These are phyloP conservation scores for Carex kokanica DNA, from an alignment of 176 grass and related monocot genomes.

Conservation along the genomic window DNA sequence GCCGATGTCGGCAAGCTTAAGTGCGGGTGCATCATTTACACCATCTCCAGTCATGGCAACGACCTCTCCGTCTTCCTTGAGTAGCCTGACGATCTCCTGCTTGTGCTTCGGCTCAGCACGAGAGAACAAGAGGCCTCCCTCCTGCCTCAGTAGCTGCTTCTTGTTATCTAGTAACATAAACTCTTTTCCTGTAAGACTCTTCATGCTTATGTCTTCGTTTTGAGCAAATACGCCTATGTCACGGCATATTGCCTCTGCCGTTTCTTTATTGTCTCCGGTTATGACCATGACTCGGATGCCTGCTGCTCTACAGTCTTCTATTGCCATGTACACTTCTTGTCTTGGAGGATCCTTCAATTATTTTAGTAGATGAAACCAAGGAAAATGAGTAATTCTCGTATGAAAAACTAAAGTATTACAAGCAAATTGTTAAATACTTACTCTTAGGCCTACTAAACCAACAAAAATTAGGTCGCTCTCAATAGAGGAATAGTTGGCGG, in stretches of 20 bases:
- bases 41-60: slow-evolving; percentile 99
- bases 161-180: slow-evolving; percentile 82
- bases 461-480: slow-evolving; percentile 75
- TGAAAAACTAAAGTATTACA: background rate
- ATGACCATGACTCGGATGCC: slow-evolving; percentile 98
- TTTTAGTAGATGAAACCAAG: slow-evolving; percentile 14
- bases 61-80: slow-evolving; percentile 97
- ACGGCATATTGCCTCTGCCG: slow-evolving; percentile 91
- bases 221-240: slow-evolving; percentile 86
- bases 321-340: slow-evolving; percentile 83
- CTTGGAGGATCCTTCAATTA: slow-evolving; percentile 85
- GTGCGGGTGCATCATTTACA: slow-evolving; percentile 93
- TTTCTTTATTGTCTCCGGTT: slow-evolving; percentile 99
- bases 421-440: slow-evolving; percentile 29
- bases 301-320: slow-evolving; percentile 95
- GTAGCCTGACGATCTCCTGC: slow-evolving; percentile 89
- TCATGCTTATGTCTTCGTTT: slow-evolving; percentile 69
- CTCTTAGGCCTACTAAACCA: slow-evolving; percentile 81
- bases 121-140: slow-evolving; percentile 86
- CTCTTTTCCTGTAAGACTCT: slow-evolving; percentile 75
- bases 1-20: slow-evolving; percentile 95
- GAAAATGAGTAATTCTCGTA: background rate
- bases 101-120: slow-evolving; percentile 96
- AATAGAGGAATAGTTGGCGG: slow-evolving; percentile 77
- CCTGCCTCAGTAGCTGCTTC: slow-evolving; percentile 54